These are phyloP conservation scores for Caloboletus inedulis DNA, from an alignment of 1,284 basidiomycete genomes.

Conservation along the genomic window DNA sequence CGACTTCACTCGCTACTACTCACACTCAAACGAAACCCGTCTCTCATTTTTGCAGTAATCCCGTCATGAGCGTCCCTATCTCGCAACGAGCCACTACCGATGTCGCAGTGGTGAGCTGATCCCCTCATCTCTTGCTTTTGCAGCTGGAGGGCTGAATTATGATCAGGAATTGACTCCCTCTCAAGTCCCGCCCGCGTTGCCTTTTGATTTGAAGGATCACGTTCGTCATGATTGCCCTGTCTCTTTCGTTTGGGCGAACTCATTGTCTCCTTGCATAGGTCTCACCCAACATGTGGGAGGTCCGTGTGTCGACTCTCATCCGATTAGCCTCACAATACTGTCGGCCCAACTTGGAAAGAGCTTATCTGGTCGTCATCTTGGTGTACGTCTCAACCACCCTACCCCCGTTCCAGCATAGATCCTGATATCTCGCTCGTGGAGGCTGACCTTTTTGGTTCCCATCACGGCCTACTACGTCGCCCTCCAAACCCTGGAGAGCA, in stretches of 20 bases:
- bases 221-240: slow-evolving; percentile 20
- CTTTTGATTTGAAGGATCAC: slow-evolving; percentile 34
- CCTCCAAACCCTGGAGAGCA: slow-evolving; percentile 24
- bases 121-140: not conserved
- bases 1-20: not conserved
- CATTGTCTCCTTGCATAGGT: slow-evolving; percentile 33
- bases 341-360: slow-evolving; percentile 45
- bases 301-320: slow-evolving; percentile 40
- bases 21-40: not conserved
- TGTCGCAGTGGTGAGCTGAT: slow-evolving; percentile 27
- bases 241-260: not conserved
- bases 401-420: not conserved
- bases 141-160: slow-evolving; percentile 1
- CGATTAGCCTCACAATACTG: slow-evolving; percentile 42
- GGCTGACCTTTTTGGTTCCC: slow-evolving; percentile 42
- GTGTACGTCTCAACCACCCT: slow-evolving; percentile 35
- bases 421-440: slow-evolving; percentile 16
- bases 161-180: slow-evolving; percentile 34
- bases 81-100: slow-evolving; percentile 20
- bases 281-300: slow-evolving; percentile 44
- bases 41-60: not conserved
- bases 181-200: slow-evolving; percentile 32
- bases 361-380: slow-evolving; percentile 41
- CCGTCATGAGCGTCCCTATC: slow-evolving; percentile 16
- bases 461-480: slow-evolving; percentile 39